Evolutionary conservation across 2,329 filamentous ascomycete genomes (phyloP), one percentile per base, ranked within the genome.

Genomic region (Neodidymelliopsis sp.): DNA sequence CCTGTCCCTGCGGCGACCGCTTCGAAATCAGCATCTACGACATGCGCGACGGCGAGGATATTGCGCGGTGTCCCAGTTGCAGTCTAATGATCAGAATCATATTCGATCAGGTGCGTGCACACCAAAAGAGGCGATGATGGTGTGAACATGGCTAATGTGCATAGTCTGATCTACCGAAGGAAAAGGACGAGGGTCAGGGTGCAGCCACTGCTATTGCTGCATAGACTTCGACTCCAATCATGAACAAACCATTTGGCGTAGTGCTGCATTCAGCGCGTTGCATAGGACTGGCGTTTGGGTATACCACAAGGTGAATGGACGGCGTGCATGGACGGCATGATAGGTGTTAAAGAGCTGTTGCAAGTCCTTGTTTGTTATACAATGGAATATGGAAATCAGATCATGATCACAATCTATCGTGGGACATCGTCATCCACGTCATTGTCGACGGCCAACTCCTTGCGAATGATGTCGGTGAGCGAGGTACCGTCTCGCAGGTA

Each of bases 41-140:
- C 72, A 79, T 99, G 64, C 83, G 87, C 49, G 92, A 97, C 69
- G 90, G 90, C 56, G 86, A 93, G 72, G 92, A 97, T 63, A 91
- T 99, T 68, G 94, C 89, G n/a, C 90, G 97, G 9, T 99, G 94
- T 67, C 94, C 94, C 16, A 97, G 92, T 71, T 99, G 94, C 75
- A 97, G 92, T 73, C 78, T 99, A 64, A 96, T 96, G 91, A 96
- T 99, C 48, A 79, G 88, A 49, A 92, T 99, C 11, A 95, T 99
- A 35, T 99, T 91, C 64, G 94, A 97, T 59, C 74, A 84, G 69
- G 91, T 94, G 27, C 13, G 48, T 44, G 13, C 4, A 33, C 12
- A 12, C n/a, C n/a, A n/a, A n/a, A 49, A 23, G 22, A 6, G 11
- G 18, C n/a, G n/a, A n/a, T n/a, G n/a, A n/a, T n/a, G n/a, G n/a